Evolutionary conservation across 192 early-diverging fungal genomes (phyloP), one percentile per base, ranked within the genome.

Genomic region (Coemansia sp.): DNA sequence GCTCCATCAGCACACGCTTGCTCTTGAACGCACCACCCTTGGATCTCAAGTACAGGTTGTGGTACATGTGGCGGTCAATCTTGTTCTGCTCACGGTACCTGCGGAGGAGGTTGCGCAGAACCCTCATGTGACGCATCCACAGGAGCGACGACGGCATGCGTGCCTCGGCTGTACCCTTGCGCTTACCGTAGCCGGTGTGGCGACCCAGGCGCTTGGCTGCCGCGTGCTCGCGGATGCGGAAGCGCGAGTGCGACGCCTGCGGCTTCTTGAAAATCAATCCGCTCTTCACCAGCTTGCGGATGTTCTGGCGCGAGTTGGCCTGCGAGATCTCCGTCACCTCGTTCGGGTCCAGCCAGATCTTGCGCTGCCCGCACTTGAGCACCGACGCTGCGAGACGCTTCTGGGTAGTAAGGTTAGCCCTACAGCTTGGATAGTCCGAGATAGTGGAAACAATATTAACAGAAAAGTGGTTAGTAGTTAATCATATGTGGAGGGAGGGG

Each of bases 1-100:
- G 93, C 87, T 98, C 96, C 93, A 98, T 98, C 51, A 98, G 83
- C 68, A 98, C 96, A 86, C 96, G 93, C 92, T 98, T 98, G 94
- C 96, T 98, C 93, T 98, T 98, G 90, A 98, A 98, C 65, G 94
- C 94, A 87, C 96, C 97, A 96, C 96, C 96, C 93, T 98, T 98
- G 66, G 94, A 87, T 90, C 96, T 97, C 79, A 96, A 81, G 90
- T 98, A 98, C 73, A 98, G 88, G 76, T 87, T 83, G 86, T 95
- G 96, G 91, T 97, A 95, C 91, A 98, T 88, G 89, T 97, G 95
- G 77, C 90, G 88, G 87, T 98, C 95, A 72, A 98, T 97, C 92
- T 98, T 98, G 74, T 91, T 92, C 78, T 91, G 81, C 86, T 97
- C 96, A 68, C 96, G 89, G 94, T 98, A 98, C 87, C 96, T 97